A percentile compares a stretch with the other conserved stretches of the same genome.
Conservation (phyloP, 306 rosid genomes). For the Rubus idaeus region DNA sequence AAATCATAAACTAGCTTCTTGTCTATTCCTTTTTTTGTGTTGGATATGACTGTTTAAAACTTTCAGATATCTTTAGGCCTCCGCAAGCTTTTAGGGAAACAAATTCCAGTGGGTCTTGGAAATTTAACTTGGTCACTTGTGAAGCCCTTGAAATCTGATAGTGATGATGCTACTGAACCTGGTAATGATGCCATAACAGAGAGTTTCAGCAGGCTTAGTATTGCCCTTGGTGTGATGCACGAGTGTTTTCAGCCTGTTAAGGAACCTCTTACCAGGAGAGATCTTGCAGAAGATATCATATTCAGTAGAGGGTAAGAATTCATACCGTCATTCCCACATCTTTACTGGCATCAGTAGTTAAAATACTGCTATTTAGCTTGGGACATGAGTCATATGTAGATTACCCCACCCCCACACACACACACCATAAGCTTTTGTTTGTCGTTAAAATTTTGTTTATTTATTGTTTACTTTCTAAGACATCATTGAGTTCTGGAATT, state of each 20-base stretch:
- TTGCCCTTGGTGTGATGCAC: constrained; percentile 79
- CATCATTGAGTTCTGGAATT: constrained; percentile 15
- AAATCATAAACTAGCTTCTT: not conserved
- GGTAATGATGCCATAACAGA: constrained; percentile 40
- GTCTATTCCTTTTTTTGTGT: not conserved
- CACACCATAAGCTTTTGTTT: not conserved
- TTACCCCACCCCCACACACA: too few relatives aligned
- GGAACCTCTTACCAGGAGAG: constrained; percentile 55
- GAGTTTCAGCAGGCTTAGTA: constrained; percentile 62
- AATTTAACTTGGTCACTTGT: constrained; percentile 74
- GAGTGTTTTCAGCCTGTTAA: constrained; percentile 86
- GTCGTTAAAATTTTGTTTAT: not conserved
- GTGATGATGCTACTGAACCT: constrained; percentile 18
- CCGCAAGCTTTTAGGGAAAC: constrained; percentile 46
- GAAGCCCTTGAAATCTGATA: constrained; percentile 40
- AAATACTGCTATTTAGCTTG: not conserved
- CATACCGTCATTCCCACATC: constrained; percentile 19
- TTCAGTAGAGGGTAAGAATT: constrained; percentile 66
- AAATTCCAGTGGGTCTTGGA: constrained; percentile 45
- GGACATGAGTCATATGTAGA: not conserved
- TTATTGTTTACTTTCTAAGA: not conserved
- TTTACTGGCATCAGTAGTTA: not conserved
- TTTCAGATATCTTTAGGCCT: constrained; percentile 63
- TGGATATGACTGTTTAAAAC: constrained; percentile 26
- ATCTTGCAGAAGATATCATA: constrained; percentile 68